These are phyloP conservation scores for Phialophora verrucosa DNA, from an alignment of 2,329 filamentous ascomycete genomes.

Conservation along the genomic window DNA sequence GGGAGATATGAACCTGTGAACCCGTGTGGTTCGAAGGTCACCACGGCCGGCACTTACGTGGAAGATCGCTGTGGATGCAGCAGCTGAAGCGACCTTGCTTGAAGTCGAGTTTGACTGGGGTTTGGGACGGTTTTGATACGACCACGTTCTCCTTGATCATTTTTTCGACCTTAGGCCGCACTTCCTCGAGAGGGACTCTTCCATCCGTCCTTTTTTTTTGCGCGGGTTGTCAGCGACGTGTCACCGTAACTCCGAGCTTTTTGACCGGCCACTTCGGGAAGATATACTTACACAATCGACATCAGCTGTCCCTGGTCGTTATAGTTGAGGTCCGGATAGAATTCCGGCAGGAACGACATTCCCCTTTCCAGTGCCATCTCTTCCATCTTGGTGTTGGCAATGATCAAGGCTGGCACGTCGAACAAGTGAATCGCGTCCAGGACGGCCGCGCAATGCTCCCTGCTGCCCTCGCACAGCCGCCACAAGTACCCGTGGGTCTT, in stretches of 20 bases:
- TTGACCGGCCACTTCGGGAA: neutral
- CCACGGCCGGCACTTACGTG: constrained; percentile 21
- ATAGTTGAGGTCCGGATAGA: constrained; percentile 63
- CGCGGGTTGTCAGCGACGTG: too few species aligned
- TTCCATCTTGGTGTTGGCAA: constrained; percentile 60
- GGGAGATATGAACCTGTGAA: neutral
- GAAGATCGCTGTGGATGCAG: constrained; percentile 44
- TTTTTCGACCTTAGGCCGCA: neutral
- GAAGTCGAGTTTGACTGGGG: constrained; percentile 35
- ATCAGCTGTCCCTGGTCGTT: constrained; percentile 55
- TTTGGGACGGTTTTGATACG: neutral
- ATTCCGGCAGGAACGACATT: constrained; percentile 58
- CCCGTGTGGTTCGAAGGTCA: neutral
- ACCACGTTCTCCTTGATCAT: constrained; percentile 1
- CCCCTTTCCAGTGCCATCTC: constrained; percentile 58
- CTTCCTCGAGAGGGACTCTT: neutral
- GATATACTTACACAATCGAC: constrained; percentile 45
- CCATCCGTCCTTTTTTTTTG: neutral
- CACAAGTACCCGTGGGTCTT: constrained; percentile 67
- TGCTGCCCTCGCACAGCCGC: constrained; percentile 59
- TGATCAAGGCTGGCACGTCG: constrained; percentile 59
- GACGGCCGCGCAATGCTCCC: constrained; percentile 57
- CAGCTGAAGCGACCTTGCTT: constrained; percentile 40
- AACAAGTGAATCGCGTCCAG: constrained; percentile 55
- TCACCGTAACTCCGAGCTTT: neutral